Evolutionary conservation across 306 rosid genomes (phyloP).

Genomic region (Crotalaria pallida): DNA sequence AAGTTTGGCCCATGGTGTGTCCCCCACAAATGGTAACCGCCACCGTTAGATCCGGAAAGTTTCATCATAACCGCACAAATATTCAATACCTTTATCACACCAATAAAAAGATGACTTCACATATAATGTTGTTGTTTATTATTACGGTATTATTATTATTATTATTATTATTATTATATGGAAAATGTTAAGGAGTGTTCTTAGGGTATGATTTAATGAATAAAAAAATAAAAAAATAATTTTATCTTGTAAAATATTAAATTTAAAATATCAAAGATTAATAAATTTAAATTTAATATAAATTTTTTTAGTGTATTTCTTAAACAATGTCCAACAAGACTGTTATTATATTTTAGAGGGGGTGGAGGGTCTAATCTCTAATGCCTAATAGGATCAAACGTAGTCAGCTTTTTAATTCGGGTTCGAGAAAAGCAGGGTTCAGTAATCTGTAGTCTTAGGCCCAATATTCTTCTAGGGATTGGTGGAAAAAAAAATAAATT

Average conservation of each 20-base stretch:
- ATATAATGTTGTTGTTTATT: neutral
- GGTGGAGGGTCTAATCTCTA: slow-evolving; percentile 10
- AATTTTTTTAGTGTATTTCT: too few relatives aligned
- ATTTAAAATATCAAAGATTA: too few relatives aligned
- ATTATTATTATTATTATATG: neutral
- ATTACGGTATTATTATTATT: neutral
- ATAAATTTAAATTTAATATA: too few relatives aligned
- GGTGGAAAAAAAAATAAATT: slow-evolving; percentile 26
- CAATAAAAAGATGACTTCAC: slow-evolving; percentile 6
- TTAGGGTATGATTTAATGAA: too few relatives aligned
- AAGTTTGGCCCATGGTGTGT: slow-evolving; percentile 42
- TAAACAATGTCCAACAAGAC: too few relatives aligned
- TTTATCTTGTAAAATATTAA: too few relatives aligned
- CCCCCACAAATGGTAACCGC: slow-evolving; percentile 55
- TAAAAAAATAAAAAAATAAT: too few relatives aligned
- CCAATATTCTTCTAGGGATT: slow-evolving; percentile 99
- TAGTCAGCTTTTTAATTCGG: slow-evolving; percentile 63
- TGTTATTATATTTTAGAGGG: neutral
- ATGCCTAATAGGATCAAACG: slow-evolving; percentile 34
- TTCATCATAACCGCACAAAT: slow-evolving; percentile 62
- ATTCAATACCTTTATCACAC: slow-evolving; percentile 17
- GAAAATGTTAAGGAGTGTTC: too few relatives aligned
- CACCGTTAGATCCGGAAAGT: slow-evolving; percentile 65
- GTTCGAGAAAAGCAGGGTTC: slow-evolving; percentile 35
- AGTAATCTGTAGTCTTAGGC: slow-evolving; percentile 50